A percentile compares a stretch with the other conserved stretches of the same genome.
Evolutionary conservation across 805 yeast genomes (phyloP).

Genomic region (Candida xyloterini): DNA sequence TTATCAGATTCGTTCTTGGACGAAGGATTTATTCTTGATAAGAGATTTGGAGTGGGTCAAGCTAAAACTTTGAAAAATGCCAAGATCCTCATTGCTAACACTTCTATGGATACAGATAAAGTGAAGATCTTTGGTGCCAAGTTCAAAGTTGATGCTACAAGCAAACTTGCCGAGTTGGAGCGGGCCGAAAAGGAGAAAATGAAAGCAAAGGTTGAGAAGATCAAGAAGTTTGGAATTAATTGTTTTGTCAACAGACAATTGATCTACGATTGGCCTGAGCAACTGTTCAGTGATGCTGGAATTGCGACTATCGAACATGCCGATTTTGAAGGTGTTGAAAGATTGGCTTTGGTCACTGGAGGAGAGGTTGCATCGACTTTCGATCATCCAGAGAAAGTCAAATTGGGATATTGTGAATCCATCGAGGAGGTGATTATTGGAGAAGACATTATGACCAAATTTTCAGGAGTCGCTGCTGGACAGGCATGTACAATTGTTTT

Average conservation of each 20-base stretch:
- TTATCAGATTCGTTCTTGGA: conserved; percentile 89
- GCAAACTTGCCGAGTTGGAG: conserved; percentile 90
- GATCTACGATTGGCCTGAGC: conserved; percentile 98
- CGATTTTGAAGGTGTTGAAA: conserved; percentile 96
- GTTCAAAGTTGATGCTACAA: conserved; percentile 92
- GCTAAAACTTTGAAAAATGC: conserved; percentile 83
- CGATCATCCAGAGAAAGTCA: conserved; percentile 84
- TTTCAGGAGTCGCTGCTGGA: conserved; percentile 94
- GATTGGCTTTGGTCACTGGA: conserved; percentile 94
- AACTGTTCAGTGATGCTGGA: conserved; percentile 79
- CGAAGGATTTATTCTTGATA: conserved; percentile 91
- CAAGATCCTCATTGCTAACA: conserved; percentile 86
- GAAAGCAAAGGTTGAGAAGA: conserved; percentile 85
- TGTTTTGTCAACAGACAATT: conserved; percentile 94
- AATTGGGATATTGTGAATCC: conserved; percentile 80
- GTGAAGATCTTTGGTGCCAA: conserved; percentile 97
- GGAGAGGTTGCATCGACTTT: conserved; percentile 98
- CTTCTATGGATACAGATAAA: conserved; percentile 95
- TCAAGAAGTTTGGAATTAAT: conserved; percentile 74
- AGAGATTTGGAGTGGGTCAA: conserved; percentile 91
- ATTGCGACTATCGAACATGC: conserved; percentile 97
- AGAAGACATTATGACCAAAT: conserved; percentile 85
- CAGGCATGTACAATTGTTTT: conserved; percentile 95
- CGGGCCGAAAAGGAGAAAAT: conserved; percentile 92
- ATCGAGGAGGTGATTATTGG: conserved; percentile 94